Evolutionary conservation across 2,329 filamentous ascomycete genomes (phyloP).

Genomic region (Hypomyces rosellus): DNA sequence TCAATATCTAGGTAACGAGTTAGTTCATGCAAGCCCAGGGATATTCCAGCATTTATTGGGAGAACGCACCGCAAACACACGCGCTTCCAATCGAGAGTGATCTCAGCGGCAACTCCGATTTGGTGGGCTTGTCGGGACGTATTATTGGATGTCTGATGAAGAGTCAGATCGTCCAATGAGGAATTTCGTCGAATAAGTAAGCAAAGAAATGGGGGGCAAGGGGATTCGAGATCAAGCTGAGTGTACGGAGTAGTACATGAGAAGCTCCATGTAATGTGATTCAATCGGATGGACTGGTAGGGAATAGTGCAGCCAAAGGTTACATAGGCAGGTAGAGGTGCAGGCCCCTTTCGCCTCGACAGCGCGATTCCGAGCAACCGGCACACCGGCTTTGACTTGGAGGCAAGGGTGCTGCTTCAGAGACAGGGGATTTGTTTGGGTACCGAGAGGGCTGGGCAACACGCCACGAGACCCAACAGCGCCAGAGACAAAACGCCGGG

Average conservation of each 20-base stretch:
- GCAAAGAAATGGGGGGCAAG: neutral
- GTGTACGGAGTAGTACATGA: neutral
- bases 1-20: neutral
- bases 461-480: neutral
- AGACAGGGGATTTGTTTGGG: conserved; percentile 2
- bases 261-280: neutral
- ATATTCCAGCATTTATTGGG: conserved; percentile 6
- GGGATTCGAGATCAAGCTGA: neutral
- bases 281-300: neutral
- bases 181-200: neutral
- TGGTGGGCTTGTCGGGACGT: neutral
- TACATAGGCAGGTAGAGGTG: neutral
- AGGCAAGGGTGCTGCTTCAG: neutral
- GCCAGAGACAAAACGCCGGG: neutral
- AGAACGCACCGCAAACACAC: neutral
- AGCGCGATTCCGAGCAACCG: conserved; percentile 11
- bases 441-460: conserved; percentile 1
- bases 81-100: too few species aligned
- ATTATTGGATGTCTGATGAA: neutral
- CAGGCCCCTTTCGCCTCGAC: conserved; percentile 8
- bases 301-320: neutral
- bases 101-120: too few species aligned
- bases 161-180: neutral
- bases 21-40: conserved; percentile 7
- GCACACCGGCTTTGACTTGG: conserved; percentile 8